These are phyloP conservation scores for Hyphopichia khmerensis DNA, from an alignment of 1,139 yeast genomes.

Conservation along the genomic window DNA sequence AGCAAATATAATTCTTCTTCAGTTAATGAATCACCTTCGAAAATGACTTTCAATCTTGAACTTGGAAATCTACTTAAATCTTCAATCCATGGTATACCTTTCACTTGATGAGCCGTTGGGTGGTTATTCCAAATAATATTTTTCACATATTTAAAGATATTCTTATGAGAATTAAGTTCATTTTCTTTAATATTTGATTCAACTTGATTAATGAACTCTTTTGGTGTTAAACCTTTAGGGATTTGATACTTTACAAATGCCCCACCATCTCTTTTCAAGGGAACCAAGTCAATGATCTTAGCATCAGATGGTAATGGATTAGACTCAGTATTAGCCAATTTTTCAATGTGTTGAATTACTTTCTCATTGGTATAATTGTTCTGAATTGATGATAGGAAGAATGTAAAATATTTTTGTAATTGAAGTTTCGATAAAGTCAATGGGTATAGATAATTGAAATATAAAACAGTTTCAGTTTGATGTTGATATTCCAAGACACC, in stretches of 20 bases:
- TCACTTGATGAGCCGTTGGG: conserved; percentile 66
- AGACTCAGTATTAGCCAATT: conserved; percentile 17
- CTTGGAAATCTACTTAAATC: conserved; percentile 80
- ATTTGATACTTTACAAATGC: conserved; percentile 78
- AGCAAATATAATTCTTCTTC: conserved; percentile 84
- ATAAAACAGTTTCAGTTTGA: conserved; percentile 33
- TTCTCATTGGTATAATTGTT: conserved; percentile 11
- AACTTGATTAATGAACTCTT: conserved; percentile 51
- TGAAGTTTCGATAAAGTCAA: conserved; percentile 21
- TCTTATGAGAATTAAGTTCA: conserved; percentile 23
- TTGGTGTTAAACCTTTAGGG: conserved; percentile 49
- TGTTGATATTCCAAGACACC: conserved; percentile 41
- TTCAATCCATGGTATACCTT: conserved; percentile 96
- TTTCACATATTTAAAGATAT: conserved; percentile 24
- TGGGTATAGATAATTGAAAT: conserved; percentile 41
- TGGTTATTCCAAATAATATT: conserved; percentile 17
- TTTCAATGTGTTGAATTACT: conserved; percentile 20
- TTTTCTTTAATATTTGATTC: conserved; percentile 46
- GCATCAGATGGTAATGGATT: conserved; percentile 33
- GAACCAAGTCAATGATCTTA: conserved; percentile 49
- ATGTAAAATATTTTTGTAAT: conserved; percentile 19
- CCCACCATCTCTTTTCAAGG: conserved; percentile 84
- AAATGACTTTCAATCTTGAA: conserved; percentile 57
- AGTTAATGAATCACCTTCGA: conserved; percentile 70
- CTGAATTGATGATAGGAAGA: conserved; percentile 17